Base-by-base conservation (phyloP, 2,329 filamentous ascomycete genomes). In the Penicillium aurantiogriseum region DNA sequence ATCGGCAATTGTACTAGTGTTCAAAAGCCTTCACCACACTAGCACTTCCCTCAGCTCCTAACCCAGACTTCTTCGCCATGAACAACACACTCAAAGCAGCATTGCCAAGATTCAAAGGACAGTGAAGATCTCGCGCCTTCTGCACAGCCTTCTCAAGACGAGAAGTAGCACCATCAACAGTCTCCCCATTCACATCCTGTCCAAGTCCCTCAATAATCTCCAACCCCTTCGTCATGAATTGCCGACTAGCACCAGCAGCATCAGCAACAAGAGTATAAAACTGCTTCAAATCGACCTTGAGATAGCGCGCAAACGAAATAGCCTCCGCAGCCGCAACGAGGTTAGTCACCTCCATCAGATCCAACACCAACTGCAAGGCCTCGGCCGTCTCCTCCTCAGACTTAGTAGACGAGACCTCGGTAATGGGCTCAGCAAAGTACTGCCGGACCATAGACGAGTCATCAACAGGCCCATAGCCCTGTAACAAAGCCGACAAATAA, bases 401-500 rank as follows among this genome's bases (percentile, higher is more conserved):
- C 40, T 68, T 63, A 38, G 74, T 67, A 21, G 67, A 60, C 4
- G 66, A 67, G 7, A 78, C 74, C 21, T 74, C 68, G n/a, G 72
- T 60, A 13, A 81, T 73, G 0, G 79, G 74, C 0, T 75, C 70
- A 17, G 68, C 36, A 51, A 64, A 73, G 71, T 84, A 85, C 49
- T 84, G 76, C 51, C 82, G 81, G 17, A 85, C 81, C 64, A 85
- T 75, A 13, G 80, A 78, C 2, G 82, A 81, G 61, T 85, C 83
- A 62, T 85, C 83, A 50, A 82, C 75, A 13, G 77, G 67, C 0
- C 81, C 78, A 61, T 78, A 85, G 10, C 86, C 87, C 40, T 82
- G 81, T 25, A 82, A 77, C 8, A 88, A 71, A 15, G 81, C 85
- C 29, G 83, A 74, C 54, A 88, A 81, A 68, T 88, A 89, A 29